Base-by-base conservation (phyloP, 495 filamentous ascomycete species). In the Physcia stellaris region DNA sequence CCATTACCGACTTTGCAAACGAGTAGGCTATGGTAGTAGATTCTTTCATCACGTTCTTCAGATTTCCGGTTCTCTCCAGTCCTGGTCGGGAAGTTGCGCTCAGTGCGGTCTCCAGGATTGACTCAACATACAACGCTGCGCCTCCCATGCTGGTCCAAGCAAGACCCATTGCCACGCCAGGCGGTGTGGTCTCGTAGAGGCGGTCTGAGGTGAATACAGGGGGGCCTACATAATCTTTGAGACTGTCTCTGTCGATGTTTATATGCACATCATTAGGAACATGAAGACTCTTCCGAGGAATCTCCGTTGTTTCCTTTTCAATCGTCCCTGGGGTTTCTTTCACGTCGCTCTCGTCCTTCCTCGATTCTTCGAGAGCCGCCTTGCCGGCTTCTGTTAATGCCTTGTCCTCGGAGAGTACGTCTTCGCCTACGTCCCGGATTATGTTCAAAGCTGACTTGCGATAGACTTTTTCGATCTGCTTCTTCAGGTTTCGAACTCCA, bases 401-500 rank as follows among this genome's bases (percentile, higher is more conserved):
- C 44, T 82, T 75, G 19, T 77, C 73, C 60, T 95, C 90, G 2
- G 80, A 68, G 11, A 94, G 61, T 9, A 66, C 83, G 21, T 85
- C 79, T 58, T 98, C 90, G 35, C 90, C 90, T 4, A 96, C 63
- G 46, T 96, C 90, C 54, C 86, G 82, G 20, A 99, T 85, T 49
- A 99, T 96, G 60, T 94, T 95, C 46, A 96, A 70, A 9, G 92
- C 92, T 13, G 86, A 81, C 62, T 99, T 99, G 29, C 92, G 81
- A 60, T 94, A 99, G 4, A 99, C 84, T 64, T 96, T 96, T 54
- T 99, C 92, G 46, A 99, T 99, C 54, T 96, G 88, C 66, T 99
- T 96, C 69, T 99, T 99, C 49, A 99, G 62, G 57, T 96, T 96
- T 31, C 92, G 83, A 18, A 99, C 92, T 46, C 92, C 92, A 33